A percentile compares a stretch with the other conserved stretches of the same genome.
Conservation (phyloP, 352 stramenopile genomes). For the Pythium aphanidermatum region DNA sequence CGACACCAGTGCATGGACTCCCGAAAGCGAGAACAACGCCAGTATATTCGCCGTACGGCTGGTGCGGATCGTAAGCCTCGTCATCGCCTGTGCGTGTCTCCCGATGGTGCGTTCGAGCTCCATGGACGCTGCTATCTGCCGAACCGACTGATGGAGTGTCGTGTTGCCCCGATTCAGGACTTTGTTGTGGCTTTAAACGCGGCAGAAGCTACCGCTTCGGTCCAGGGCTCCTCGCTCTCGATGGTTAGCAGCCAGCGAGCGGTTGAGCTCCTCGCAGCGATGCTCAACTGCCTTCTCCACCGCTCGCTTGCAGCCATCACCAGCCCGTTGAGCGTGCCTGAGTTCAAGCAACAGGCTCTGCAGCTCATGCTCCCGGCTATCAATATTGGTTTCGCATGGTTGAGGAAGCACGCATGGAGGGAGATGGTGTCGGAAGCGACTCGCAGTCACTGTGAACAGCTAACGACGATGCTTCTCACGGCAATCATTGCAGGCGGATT, state of each 20-base stretch:
- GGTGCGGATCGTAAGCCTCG: conserved; percentile 15
- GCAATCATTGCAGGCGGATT: conserved; percentile 14
- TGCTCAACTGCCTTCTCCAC: conserved; percentile 13
- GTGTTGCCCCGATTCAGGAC: conserved; percentile 2
- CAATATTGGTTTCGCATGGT: conserved; percentile 15
- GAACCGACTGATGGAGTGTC: too few relatives aligned
- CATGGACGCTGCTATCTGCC: too few relatives aligned
- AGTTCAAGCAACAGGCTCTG: conserved; percentile 7
- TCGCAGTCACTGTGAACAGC: conserved; percentile 9
- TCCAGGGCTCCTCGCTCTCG: too few relatives aligned
- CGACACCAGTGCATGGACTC: not conserved
- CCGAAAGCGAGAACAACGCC: not conserved
- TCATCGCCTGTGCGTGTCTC: conserved; percentile 14
- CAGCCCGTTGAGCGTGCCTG: conserved; percentile 5
- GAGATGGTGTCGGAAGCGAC: conserved; percentile 12
- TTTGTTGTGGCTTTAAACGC: too few relatives aligned
- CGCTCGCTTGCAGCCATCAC: conserved; percentile 12
- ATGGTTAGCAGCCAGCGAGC: conserved; percentile 8
- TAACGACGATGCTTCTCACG: conserved; percentile 18
- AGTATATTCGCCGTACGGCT: not conserved
- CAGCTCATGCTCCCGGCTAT: conserved; percentile 16
- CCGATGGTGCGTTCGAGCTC: conserved; percentile 3
- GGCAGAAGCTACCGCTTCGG: too few relatives aligned
- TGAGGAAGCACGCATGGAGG: conserved; percentile 4
- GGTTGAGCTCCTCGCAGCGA: conserved; percentile 8